Evolutionary conservation across 495 filamentous ascomycete species (phyloP).

Genomic region (Corynascus novoguineensis): DNA sequence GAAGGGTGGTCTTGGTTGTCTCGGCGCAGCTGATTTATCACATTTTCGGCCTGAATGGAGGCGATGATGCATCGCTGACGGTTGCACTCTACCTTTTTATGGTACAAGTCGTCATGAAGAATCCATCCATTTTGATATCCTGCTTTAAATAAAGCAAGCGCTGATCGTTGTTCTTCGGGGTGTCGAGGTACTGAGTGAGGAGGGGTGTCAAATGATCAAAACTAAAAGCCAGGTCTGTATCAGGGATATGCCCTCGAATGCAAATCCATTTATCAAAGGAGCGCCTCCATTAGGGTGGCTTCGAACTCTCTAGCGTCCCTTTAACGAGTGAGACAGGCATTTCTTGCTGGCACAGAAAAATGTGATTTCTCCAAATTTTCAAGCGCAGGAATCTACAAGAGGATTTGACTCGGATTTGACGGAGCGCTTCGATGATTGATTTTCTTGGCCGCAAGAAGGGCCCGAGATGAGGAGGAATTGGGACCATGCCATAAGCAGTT

Average conservation of each 20-base stretch:
- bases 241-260: neutral
- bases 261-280: constrained; percentile 1
- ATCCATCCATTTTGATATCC: neutral
- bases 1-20: neutral
- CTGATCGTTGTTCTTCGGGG: neutral
- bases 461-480: too few relatives aligned
- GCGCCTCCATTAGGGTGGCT: neutral
- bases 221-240: neutral
- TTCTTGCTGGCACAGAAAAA: neutral
- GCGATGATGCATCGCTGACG: neutral
- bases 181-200: neutral
- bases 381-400: too few relatives aligned
- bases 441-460: too few relatives aligned
- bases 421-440: too few relatives aligned
- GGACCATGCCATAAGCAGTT: too few relatives aligned
- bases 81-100: neutral
- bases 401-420: too few relatives aligned
- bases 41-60: neutral
- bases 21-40: neutral
- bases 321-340: neutral
- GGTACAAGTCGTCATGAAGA: neutral
- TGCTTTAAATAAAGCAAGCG: neutral
- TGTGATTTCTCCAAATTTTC: too few relatives aligned
- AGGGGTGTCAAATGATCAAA: neutral
- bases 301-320: too few relatives aligned